Base-by-base conservation (phyloP, 139 green algal species). In the Chloropicon primus region DNA sequence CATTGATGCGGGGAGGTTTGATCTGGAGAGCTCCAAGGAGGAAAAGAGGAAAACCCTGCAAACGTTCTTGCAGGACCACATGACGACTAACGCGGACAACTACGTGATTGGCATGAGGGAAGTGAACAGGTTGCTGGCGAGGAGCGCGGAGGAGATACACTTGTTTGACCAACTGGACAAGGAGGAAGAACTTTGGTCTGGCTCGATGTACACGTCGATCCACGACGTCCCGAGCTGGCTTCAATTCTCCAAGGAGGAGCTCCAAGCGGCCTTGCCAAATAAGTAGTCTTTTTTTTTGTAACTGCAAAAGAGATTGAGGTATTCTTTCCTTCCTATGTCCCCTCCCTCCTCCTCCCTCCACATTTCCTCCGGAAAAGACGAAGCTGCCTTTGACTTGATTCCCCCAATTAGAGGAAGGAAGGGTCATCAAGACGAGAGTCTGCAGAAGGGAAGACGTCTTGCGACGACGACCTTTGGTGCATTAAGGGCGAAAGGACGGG, bases 1-100 rank as follows among this genome's bases (percentile, higher is more conserved):
- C 76, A 96, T 97, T 74, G 91, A 97, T 77, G 92, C 93, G 1
- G 93, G 92, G 2, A 79, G 28, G 5, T 96, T 96, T 80, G 92
- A 96, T 1, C 82, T 85, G 41, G 82, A 88, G 71, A 98, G 95
- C 26, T 93, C 84, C 41, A 96, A 94, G 79, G 93, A 94, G 54
- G 93, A 98, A 83, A 84, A 91, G 17, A 81, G 84, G 22, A 76
- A 90, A 23, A 96, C 89, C 25, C 84, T 97, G 76, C 91, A 97
- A 84, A 78, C 82, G 26, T 79, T 97, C 85, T 84, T 97, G 81
- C 82, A 89, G 82, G 87, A 84, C 28, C 28, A 78, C 1, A 22
- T 29, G 23, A 1, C 5, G 54, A 53, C 24, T 72, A 17, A 22
- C 53, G 21, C 1, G 0, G 21, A 2, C 24, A 22, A 41, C 2